phyloP scores from a whole-genome alignment of 2,329 filamentous ascomycete genomes.

The Stylonectria norvegica region DNA sequence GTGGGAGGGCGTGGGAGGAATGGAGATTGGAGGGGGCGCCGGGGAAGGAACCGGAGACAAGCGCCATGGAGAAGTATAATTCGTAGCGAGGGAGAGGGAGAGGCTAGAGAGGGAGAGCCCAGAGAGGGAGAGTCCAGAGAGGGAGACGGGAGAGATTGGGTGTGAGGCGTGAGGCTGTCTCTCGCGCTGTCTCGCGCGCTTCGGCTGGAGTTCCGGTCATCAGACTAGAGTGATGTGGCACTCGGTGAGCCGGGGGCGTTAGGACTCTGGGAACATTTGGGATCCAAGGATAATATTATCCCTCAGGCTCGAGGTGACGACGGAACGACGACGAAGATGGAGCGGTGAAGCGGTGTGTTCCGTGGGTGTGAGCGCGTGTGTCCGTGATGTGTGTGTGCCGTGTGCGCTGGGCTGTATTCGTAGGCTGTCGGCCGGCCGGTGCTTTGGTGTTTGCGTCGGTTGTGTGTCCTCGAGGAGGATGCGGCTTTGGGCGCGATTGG shows the following conservation, averaged over 20 bases:
- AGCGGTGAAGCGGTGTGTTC: conserved; percentile 21
- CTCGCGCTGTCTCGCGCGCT: conserved; percentile 13
- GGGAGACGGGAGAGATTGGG: conserved; percentile 1
- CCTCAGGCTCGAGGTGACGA: conserved; percentile 14
- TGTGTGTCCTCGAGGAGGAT: no score
- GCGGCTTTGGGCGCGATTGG: conserved; percentile 8
- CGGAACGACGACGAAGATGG: conserved; percentile 11
- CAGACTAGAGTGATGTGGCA: conserved; percentile 23
- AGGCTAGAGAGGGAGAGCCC: conserved; percentile 14
- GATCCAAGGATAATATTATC: no score
- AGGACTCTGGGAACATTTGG: no score
- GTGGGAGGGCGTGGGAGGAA: no score
- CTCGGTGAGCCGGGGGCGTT: conserved; percentile 25
- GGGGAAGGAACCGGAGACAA: no score
- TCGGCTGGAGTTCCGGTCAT: neutral
- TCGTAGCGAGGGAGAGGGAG: conserved; percentile 7
- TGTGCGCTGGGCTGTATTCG: conserved; percentile 12
- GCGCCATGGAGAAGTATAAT: conserved; percentile 15
- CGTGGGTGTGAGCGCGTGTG: conserved; percentile 23
- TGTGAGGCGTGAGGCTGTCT: conserved; percentile 12
- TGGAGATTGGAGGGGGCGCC: no score
- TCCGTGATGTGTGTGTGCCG: no score
- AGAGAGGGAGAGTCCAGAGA: conserved; percentile 6
- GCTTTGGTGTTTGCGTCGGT: conserved; percentile 4
- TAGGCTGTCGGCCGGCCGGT: conserved; percentile 2